Percentiles rank a stretch among this genome's conserved stretches.
Evolutionary conservation across 805 yeast species (phyloP).

Genomic region (Yamadazyma paraphyllophila): DNA sequence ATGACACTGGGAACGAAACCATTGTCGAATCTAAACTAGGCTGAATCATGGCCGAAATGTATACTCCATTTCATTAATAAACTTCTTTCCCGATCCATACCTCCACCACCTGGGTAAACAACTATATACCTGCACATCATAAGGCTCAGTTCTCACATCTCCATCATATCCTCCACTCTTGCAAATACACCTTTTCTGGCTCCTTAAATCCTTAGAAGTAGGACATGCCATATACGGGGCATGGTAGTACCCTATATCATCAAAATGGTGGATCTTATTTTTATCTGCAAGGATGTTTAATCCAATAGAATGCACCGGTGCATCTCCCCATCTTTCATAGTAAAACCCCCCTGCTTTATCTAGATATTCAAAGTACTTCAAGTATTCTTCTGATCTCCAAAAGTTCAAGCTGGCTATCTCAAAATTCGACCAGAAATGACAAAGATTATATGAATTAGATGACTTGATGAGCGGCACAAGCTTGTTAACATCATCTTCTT

Average conservation of each 20-base stretch:
- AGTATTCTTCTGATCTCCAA: slow-evolving; percentile 46
- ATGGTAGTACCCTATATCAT: slow-evolving; percentile 45
- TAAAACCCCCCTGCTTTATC: slow-evolving; percentile 53
- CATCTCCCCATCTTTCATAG: slow-evolving; percentile 63
- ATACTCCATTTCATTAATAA: slow-evolving; percentile 44
- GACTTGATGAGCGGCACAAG: slow-evolving; percentile 14
- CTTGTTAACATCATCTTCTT: slow-evolving; percentile 32
- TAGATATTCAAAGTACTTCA: slow-evolving; percentile 42
- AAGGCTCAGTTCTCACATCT: slow-evolving; percentile 23
- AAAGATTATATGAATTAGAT: slow-evolving; percentile 46
- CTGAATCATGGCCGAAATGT: slow-evolving; percentile 4
- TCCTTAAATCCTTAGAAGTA: slow-evolving; percentile 27
- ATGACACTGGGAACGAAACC: no score
- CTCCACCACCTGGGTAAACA: slow-evolving; percentile 80
- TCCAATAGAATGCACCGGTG: slow-evolving; percentile 45
- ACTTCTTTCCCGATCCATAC: slow-evolving; percentile 57
- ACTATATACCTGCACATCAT: slow-evolving; percentile 52
- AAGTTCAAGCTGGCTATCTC: slow-evolving; percentile 55
- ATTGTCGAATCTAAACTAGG: no score
- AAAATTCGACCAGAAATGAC: slow-evolving; percentile 68
- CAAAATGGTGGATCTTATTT: slow-evolving; percentile 41
- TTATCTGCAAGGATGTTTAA: slow-evolving; percentile 34
- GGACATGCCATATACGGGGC: slow-evolving; percentile 45
- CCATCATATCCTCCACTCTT: slow-evolving; percentile 18
- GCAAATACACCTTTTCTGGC: slow-evolving; percentile 40